These are phyloP conservation scores for Aspergillus cejpii DNA, from an alignment of 2,329 filamentous ascomycete species.

Conservation along the genomic window DNA sequence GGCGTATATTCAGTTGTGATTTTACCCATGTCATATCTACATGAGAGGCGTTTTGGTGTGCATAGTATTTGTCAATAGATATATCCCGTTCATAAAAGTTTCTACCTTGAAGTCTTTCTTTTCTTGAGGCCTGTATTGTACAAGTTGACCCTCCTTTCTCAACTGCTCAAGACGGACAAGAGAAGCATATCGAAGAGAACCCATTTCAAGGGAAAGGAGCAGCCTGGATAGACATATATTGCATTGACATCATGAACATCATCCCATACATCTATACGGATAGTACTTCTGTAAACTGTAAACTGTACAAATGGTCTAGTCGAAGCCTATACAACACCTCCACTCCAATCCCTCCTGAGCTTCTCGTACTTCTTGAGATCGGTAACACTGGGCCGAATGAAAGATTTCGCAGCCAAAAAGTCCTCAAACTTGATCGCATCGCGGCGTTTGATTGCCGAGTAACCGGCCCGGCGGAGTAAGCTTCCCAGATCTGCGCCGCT, in stretches of 20 bases:
- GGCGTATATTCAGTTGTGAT: constrained; percentile 21
- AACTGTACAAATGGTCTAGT: neutral
- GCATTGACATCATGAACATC: neutral
- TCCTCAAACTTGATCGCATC: constrained; percentile 44
- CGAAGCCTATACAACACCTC: constrained; percentile 25
- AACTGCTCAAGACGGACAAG: no score
- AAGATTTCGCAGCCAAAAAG: constrained; percentile 37
- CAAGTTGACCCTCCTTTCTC: neutral
- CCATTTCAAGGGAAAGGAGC: neutral
- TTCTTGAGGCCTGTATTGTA: no score
- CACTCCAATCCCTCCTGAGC: constrained; percentile 47
- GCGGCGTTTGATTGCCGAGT: constrained; percentile 48
- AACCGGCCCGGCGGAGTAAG: constrained; percentile 54
- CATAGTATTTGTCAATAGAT: constrained; percentile 21
- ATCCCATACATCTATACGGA: neutral
- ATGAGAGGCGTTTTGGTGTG: constrained; percentile 24
- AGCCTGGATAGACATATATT: neutral
- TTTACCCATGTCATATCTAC: constrained; percentile 14
- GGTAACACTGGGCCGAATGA: constrained; percentile 47
- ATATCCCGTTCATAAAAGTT: constrained; percentile 29
- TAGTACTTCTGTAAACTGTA: neutral
- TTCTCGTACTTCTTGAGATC: constrained; percentile 53
- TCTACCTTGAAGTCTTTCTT: constrained; percentile 10
- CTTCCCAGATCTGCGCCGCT: constrained; percentile 62
- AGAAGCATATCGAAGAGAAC: neutral